A percentile compares a stretch with the other conserved stretches of the same genome.
Evolutionary conservation across 768 basidiomycete species (phyloP).

Genomic region (Jaapia argillacea): DNA sequence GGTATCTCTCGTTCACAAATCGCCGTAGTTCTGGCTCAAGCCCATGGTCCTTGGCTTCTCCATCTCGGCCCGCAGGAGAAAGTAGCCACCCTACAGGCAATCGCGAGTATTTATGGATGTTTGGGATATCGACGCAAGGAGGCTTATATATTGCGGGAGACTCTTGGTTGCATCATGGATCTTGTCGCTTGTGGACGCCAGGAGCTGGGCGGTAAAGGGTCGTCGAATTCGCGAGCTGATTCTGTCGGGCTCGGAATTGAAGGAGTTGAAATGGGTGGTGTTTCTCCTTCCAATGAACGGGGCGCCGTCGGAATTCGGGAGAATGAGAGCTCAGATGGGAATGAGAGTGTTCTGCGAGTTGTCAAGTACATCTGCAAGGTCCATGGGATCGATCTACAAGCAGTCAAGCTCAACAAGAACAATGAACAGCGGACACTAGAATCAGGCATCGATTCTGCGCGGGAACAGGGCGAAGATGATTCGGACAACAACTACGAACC

Average conservation of each 20-base stretch:
- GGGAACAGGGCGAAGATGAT: conserved; percentile 22
- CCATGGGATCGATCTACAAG: conserved; percentile 75
- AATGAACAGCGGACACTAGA: neutral
- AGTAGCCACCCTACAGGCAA: conserved; percentile 55
- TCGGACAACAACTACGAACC: conserved; percentile 34
- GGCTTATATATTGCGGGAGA: conserved; percentile 75
- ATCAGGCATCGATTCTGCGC: neutral
- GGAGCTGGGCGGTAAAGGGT: conserved; percentile 46
- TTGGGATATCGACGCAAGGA: conserved; percentile 86
- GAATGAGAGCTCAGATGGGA: conserved; percentile 70
- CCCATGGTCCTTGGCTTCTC: conserved; percentile 82
- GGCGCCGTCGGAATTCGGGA: conserved; percentile 62
- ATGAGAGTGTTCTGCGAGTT: conserved; percentile 67
- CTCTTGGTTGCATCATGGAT: conserved; percentile 78
- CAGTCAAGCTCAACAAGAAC: conserved; percentile 50
- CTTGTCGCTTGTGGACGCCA: conserved; percentile 79
- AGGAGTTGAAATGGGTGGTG: conserved; percentile 25
- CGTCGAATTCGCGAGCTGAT: conserved; percentile 25
- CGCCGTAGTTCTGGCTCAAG: conserved; percentile 50
- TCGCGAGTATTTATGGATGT: conserved; percentile 68
- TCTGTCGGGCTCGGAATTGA: conserved; percentile 37
- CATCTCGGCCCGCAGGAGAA: conserved; percentile 73
- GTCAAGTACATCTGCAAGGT: conserved; percentile 67
- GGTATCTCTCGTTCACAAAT: conserved; percentile 64
- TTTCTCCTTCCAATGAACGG: conserved; percentile 19